Evolutionary conservation across 768 basidiomycete genomes (phyloP).

Genomic region (Lactarius hengduanensis): DNA sequence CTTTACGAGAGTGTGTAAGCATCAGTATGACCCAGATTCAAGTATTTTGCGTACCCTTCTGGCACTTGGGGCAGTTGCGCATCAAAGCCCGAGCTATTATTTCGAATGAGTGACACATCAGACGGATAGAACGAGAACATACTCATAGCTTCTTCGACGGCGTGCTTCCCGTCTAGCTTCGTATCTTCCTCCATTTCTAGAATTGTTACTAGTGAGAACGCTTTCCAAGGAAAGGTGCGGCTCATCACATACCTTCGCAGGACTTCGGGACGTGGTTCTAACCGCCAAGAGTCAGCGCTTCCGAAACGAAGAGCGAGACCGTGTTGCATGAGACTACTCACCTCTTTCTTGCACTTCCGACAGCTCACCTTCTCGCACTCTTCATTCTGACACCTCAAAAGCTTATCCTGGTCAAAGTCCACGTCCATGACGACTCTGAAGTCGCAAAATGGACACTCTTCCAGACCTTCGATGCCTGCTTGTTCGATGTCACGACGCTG

Average conservation of each 20-base stretch:
- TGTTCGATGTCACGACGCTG: slow-evolving; percentile 78
- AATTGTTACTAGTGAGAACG: slow-evolving; percentile 17
- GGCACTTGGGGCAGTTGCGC: slow-evolving; percentile 85
- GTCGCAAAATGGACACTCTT: slow-evolving; percentile 91
- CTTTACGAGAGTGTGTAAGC: slow-evolving; percentile 38
- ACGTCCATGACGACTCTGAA: slow-evolving; percentile 66
- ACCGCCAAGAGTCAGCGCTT: slow-evolving; percentile 14
- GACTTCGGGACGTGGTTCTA: slow-evolving; percentile 81
- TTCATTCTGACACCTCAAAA: slow-evolving; percentile 52
- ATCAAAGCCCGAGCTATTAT: slow-evolving; percentile 70
- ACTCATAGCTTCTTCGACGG: slow-evolving; percentile 95
- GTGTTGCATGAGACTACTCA: slow-evolving; percentile 35
- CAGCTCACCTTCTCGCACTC: slow-evolving; percentile 79
- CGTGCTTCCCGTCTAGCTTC: slow-evolving; percentile 69
- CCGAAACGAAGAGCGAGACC: neutral
- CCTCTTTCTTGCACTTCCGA: slow-evolving; percentile 71
- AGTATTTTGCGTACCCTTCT: slow-evolving; percentile 52
- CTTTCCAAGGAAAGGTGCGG: neutral
- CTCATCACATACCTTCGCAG: slow-evolving; percentile 58
- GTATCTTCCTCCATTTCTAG: slow-evolving; percentile 75
- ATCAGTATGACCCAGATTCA: neutral
- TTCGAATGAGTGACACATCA: slow-evolving; percentile 14
- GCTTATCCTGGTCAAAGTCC: slow-evolving; percentile 35
- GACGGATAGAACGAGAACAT: slow-evolving; percentile 29
- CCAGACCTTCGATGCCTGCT: slow-evolving; percentile 75